These are phyloP conservation scores for Sinapis alba DNA, from an alignment of 441 rosid species.

Conservation along the genomic window DNA sequence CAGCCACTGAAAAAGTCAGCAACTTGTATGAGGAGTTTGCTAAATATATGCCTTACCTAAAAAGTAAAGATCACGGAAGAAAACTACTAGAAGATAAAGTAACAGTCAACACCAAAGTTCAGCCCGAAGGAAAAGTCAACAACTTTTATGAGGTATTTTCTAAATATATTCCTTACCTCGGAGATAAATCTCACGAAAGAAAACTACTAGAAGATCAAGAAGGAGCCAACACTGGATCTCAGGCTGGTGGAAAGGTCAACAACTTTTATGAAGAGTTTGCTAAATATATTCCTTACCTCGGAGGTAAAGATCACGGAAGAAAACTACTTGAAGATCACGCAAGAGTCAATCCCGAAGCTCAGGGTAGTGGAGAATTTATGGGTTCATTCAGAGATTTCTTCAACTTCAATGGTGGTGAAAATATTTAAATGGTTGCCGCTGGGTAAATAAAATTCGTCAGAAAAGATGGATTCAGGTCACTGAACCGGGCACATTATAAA, in stretches of 20 bases:
- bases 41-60: background rate
- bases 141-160: background rate
- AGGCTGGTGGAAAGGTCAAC: background rate
- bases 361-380: background rate
- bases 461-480: conserved; percentile 23
- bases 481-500: conserved; percentile 4
- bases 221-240: background rate
- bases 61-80: background rate
- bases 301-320: background rate
- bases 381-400: background rate
- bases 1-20: too few relatives aligned
- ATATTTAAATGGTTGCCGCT: background rate
- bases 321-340: background rate
- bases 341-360: background rate
- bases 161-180: background rate
- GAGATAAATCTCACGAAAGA: background rate
- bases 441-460: conserved; percentile 17
- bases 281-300: background rate
- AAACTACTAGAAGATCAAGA: background rate
- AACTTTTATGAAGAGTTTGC: background rate
- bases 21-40: too few relatives aligned
- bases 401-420: background rate
- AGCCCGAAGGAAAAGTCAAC: background rate
- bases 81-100: background rate
- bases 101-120: background rate